A percentile compares a stretch with the other conserved stretches of the same genome.
Evolutionary conservation across 2,329 filamentous ascomycete species (phyloP).

Genomic region (Fusarium secorum): DNA sequence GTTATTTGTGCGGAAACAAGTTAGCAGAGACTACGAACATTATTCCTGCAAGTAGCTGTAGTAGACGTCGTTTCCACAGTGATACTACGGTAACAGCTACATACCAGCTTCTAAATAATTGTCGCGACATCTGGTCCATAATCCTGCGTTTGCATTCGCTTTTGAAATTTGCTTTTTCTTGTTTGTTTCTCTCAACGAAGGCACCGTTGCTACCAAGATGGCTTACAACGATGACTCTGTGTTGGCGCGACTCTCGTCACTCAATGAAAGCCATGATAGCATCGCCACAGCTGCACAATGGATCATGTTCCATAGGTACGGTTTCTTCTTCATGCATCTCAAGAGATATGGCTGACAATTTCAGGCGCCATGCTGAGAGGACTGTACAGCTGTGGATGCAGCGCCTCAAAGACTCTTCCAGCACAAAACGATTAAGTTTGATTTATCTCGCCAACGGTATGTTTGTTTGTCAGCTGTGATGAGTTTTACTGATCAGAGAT

Average conservation of each 20-base stretch:
- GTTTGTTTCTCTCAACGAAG: not conserved
- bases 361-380: conserved; percentile 87
- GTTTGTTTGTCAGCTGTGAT: conserved; percentile 33
- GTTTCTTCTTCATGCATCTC: not conserved
- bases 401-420: conserved; percentile 84
- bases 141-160: not conserved
- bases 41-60: conserved; percentile 42
- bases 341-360: not conserved
- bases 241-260: conserved; percentile 88
- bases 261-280: conserved; percentile 97
- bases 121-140: conserved; percentile 12
- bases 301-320: conserved; percentile 98
- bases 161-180: not conserved
- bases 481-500: not conserved
- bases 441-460: conserved; percentile 95
- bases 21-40: conserved; percentile 31
- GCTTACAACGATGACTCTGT: conserved; percentile 96
- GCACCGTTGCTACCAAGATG: conserved; percentile 61
- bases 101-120: conserved; percentile 35
- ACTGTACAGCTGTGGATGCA: conserved; percentile 93
- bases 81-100: conserved; percentile 41
- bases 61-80: conserved; percentile 41
- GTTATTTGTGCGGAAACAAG: conserved; percentile 12
- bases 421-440: conserved; percentile 85
- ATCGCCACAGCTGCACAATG: conserved; percentile 97